Conservation (phyloP, 2,329 filamentous ascomycete species). For the Aspergillus carbonarius region DNA sequence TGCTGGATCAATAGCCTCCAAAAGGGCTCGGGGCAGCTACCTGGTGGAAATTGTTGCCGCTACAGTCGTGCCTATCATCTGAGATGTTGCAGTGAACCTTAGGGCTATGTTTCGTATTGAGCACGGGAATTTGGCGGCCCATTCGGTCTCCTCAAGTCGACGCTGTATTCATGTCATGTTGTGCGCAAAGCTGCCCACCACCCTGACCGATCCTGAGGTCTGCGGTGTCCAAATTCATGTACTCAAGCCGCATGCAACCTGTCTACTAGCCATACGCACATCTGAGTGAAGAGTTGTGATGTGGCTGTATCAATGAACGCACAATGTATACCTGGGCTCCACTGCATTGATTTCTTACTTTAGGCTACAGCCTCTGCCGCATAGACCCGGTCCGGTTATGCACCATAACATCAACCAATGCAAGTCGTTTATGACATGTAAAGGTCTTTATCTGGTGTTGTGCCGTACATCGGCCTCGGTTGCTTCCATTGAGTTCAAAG, state of each 20-base stretch:
- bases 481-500: not conserved
- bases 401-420: not conserved
- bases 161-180: not conserved
- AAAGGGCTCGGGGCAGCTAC: not conserved
- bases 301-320: not conserved
- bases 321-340: not conserved
- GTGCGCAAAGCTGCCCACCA: not conserved
- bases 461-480: not conserved
- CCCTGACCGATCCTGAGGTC: not conserved
- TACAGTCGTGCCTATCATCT: not conserved
- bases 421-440: not conserved
- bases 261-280: not conserved
- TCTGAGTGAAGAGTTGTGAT: not conserved
- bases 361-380: not conserved
- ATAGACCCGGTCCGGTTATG: not conserved
- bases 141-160: not conserved
- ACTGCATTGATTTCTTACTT: not conserved
- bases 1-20: not conserved
- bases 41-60: not conserved
- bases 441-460: not conserved
- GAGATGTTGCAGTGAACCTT: not conserved
- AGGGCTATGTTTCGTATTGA: not conserved
- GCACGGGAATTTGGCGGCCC: no score
- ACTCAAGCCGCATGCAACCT: not conserved
- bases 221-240: not conserved